Evolutionary conservation across 805 yeast genomes (phyloP).

Genomic region (Brettanomyces nanus): DNA sequence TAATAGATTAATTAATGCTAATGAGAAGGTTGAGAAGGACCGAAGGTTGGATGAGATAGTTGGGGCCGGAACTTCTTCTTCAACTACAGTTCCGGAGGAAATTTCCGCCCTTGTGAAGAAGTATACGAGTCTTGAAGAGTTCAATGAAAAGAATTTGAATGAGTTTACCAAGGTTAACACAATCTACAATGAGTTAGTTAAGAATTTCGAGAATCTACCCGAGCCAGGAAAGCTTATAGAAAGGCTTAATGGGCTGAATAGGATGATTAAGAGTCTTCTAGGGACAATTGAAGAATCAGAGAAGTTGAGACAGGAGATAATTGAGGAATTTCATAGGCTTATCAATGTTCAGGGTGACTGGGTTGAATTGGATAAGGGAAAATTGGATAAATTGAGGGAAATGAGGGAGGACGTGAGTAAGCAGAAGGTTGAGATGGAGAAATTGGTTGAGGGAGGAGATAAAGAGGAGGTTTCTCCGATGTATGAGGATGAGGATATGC

Average conservation of each 20-base stretch:
- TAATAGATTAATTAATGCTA: neutral
- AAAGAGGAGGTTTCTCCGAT: constrained; percentile 3
- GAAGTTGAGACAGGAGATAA: constrained; percentile 13
- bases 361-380: constrained; percentile 19
- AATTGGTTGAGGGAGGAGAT: constrained; percentile 8
- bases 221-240: constrained; percentile 2
- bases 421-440: constrained; percentile 20
- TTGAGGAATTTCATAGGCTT: constrained; percentile 20
- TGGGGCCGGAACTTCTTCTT: neutral
- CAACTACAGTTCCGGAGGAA: constrained; percentile 4
- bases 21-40: neutral
- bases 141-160: constrained; percentile 3
- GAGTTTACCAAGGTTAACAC: constrained; percentile 3
- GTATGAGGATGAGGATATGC: no score
- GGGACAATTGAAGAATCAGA: neutral
- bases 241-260: neutral
- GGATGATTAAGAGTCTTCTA: neutral
- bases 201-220: constrained; percentile 2
- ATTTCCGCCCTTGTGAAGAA: constrained; percentile 3
- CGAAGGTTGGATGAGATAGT: neutral
- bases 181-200: constrained; percentile 1
- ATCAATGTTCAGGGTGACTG: constrained; percentile 25
- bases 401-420: constrained; percentile 11
- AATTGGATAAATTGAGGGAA: constrained; percentile 13
- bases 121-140: constrained; percentile 2